phyloP scores from a whole-genome alignment of 2,329 filamentous ascomycete genomes.

The Clonostachys solani region DNA sequence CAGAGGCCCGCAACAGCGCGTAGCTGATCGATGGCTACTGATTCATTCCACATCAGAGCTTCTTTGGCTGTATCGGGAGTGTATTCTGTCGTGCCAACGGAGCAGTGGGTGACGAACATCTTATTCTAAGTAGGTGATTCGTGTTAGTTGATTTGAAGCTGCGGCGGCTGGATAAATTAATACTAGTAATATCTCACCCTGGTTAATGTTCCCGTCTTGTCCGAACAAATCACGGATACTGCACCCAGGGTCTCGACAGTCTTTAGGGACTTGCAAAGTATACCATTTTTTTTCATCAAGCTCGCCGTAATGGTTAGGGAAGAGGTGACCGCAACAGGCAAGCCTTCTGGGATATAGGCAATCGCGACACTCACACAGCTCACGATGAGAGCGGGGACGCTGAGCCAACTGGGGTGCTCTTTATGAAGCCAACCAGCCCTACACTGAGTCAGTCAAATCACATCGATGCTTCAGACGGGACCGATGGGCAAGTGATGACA shows the following conservation, averaged over 20 bases:
- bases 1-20: conserved; percentile 61
- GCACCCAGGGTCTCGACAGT: conserved; percentile 73
- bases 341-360: conserved; percentile 72
- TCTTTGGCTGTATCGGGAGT: conserved; percentile 44
- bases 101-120: conserved; percentile 34
- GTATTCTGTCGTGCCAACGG: conserved; percentile 58
- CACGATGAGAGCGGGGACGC: conserved; percentile 67
- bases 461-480: background rate
- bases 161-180: background rate
- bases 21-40: conserved; percentile 50
- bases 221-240: conserved; percentile 70
- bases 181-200: conserved; percentile 24
- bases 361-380: conserved; percentile 69
- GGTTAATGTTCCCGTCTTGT: conserved; percentile 72
- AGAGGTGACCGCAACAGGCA: conserved; percentile 66
- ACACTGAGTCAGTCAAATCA: background rate
- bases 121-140: conserved; percentile 60
- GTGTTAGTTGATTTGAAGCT: conserved; percentile 37
- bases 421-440: conserved; percentile 68
- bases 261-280: conserved; percentile 76
- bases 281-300: conserved; percentile 71
- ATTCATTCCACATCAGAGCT: conserved; percentile 23
- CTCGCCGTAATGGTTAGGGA: conserved; percentile 73
- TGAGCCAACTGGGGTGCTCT: conserved; percentile 66
- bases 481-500: conserved; percentile 20